Evolutionary conservation across 2,329 filamentous ascomycete genomes (phyloP), one percentile per base, ranked within the genome.

Genomic region (Aspergillus hortae): DNA sequence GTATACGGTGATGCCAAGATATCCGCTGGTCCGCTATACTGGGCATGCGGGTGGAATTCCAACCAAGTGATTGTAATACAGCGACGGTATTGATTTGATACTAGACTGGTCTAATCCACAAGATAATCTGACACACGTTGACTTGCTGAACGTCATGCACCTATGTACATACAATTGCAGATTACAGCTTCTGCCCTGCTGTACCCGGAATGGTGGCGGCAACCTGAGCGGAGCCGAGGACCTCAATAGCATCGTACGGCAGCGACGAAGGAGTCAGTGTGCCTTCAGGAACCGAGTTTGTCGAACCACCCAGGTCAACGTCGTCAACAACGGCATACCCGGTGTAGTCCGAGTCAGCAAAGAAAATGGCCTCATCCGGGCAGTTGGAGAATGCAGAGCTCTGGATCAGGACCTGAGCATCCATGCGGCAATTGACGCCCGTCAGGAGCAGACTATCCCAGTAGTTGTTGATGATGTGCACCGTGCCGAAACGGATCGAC

Each of bases 341-440:
- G 40, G 40, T 42, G 19, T 42, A 42, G 40, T 42, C 40, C n/a
- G 40, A 42, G 40, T 42, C n/a, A 14, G n/a, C 40, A 21, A 42
- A 42, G 40, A 42, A 42, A 17, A 42, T 42, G 2, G 40, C 40
- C 19, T 42, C 40, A 6, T 42, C 40, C 12, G 44, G 44, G 27
- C 44, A 46, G 44, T 46, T 46, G 25, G 23, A 15, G 15, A 46
- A 46, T 12, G 44, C 44, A 9, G 44, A 46, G 27, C 44, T 46
- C 44, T 46, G 25, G 17, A 46, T 35, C 27, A 46, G 11, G 15
- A 46, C 44, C 25, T 46, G 44, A 9, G 44, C 44, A 33, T 46
- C 44, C 44, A 46, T 46, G 44, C 44, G 44, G 44, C 44, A 46
- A 25, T 46, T 46, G 44, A 46, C 44, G 17, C 44, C 44, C 2